Evolutionary conservation across 2,329 filamentous ascomycete genomes (phyloP), one percentile per base, ranked within the genome.

Genomic region (Cordyceps tenuipes): DNA sequence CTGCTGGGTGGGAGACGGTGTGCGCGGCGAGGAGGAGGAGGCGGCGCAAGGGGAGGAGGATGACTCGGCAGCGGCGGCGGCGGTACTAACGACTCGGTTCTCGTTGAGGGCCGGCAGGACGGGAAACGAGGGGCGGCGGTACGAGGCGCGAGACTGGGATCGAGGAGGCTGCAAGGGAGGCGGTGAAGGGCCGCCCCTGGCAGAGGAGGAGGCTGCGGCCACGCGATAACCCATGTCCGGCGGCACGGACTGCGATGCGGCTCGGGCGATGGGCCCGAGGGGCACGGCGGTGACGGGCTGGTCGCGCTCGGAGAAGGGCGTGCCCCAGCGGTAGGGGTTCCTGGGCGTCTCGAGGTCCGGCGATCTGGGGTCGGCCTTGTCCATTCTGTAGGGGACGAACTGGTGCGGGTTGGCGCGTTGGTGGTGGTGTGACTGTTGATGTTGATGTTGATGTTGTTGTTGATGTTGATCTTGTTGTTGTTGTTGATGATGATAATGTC

Each of bases 221-320:
- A n/a, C 43, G 51, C 50, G 77, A 77, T 88, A 96, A 70, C 85
- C 87, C 91, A 97, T 96, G 75, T 96, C 87, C 7, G 93, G 93
- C 48, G 93, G 93, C 0, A 97, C 93, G 5, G 92, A 97, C 72
- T 96, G 91, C 29, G 91, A 96, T 51, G 81, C 78, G 68, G 94
- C 88, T 55, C 93, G 88, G 49, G 87, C 81, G 36, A 96, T 79
- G 7, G 89, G 89, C 0, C 87, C 89, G 17, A 85, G 67, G 1
- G 84, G 83, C 48, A 92, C 78, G 3, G 87, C 82, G 0, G 90
- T 94, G 62, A 95, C 76, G 0, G 93, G 92, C 13, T 92, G 85
- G 70, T 97, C 93, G 80, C 93, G 87, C 69, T 96, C 91, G 2
- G 92, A 96, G 71, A 92, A 89, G 17, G 92, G 91, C 0, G 90